These are phyloP conservation scores for Collybiopsis luxurians DNA, from an alignment of 768 basidiomycete species.

Conservation along the genomic window DNA sequence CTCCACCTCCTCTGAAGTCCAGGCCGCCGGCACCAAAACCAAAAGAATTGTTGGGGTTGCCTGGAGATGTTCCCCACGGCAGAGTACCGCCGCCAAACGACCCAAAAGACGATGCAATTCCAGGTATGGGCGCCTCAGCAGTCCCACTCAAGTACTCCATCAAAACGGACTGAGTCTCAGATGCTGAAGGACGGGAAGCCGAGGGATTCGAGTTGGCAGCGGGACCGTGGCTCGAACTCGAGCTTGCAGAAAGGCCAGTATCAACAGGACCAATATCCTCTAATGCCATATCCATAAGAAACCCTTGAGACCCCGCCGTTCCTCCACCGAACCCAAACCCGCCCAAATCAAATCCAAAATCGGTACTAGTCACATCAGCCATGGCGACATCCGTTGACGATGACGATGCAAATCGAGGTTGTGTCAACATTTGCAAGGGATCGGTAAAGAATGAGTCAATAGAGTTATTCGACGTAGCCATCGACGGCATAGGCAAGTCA, in stretches of 20 bases:
- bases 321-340: conserved; percentile 1
- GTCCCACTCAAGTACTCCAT: conserved; percentile 29
- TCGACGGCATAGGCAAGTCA: neutral
- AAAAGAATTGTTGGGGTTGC: neutral
- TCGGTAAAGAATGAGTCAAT: neutral
- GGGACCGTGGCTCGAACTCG: conserved; percentile 10
- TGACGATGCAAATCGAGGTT: neutral
- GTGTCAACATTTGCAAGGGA: too few species aligned
- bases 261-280: conserved; percentile 1
- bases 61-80: neutral
- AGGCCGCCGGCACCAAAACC: neutral
- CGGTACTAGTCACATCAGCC: neutral
- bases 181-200: neutral
- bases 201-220: neutral
- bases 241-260: conserved; percentile 8
- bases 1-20: neutral
- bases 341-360: neutral
- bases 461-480: neutral
- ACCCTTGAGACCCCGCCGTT: neutral
- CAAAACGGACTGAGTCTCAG: conserved; percentile 13
- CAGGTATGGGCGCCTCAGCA: conserved; percentile 3
- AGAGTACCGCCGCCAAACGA: neutral
- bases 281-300: conserved; percentile 3
- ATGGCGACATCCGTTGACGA: neutral
- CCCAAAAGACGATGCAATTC: neutral